A percentile compares a stretch with the other conserved stretches of the same genome.
Evolutionary conservation across 2,329 filamentous ascomycete genomes (phyloP).

Genomic region (Byssochlamys sp.): DNA sequence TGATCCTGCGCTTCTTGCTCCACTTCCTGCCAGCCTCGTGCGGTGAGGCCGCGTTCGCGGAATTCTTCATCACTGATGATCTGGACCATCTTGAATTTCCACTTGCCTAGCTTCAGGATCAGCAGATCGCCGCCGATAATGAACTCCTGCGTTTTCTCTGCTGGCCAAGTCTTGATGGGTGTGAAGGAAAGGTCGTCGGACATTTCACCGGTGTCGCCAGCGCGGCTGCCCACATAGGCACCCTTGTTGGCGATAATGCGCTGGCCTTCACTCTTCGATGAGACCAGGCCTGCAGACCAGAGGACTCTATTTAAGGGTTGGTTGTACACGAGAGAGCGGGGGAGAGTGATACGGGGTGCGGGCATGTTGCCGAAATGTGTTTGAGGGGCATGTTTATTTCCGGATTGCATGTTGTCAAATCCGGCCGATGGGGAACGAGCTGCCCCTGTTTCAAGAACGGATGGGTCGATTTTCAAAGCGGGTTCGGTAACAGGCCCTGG

Average conservation of each 20-base stretch:
- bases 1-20: conserved; percentile 6
- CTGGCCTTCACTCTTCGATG: conserved; percentile 43
- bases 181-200: conserved; percentile 40
- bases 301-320: conserved; percentile 42
- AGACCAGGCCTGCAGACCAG: conserved; percentile 42
- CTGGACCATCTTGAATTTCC: conserved; percentile 49
- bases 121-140: conserved; percentile 43
- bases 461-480: neutral
- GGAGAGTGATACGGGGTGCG: conserved; percentile 33
- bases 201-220: conserved; percentile 34
- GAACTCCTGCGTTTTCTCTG: conserved; percentile 38
- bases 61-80: conserved; percentile 48
- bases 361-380: conserved; percentile 31
- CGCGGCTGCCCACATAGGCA: conserved; percentile 40
- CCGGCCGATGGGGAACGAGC: conserved; percentile 13
- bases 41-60: conserved; percentile 35
- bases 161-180: conserved; percentile 36
- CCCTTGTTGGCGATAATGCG: conserved; percentile 42
- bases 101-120: conserved; percentile 51
- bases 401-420: conserved; percentile 23
- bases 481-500: conserved; percentile 25
- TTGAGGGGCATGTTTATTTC: conserved; percentile 31
- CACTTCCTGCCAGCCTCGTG: conserved; percentile 43
- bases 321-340: conserved; percentile 40
- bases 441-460: neutral